Evolutionary conservation across 805 yeast genomes (phyloP).

Genomic region (Yarrowia sp.): DNA sequence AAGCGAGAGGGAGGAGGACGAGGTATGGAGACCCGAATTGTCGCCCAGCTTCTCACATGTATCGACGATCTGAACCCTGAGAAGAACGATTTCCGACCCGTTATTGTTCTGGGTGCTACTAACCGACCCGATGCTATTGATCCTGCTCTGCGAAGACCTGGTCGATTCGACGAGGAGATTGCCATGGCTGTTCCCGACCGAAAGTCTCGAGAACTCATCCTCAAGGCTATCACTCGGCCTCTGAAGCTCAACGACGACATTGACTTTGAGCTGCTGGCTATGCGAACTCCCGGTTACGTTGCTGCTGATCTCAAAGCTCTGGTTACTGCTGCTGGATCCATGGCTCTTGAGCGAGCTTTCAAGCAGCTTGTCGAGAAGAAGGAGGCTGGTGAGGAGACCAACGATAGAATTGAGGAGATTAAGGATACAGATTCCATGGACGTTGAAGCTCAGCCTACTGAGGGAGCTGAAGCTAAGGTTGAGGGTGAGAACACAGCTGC

Average conservation of each 20-base stretch:
- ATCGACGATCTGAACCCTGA: conserved; percentile 91
- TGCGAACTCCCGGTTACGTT: conserved; percentile 95
- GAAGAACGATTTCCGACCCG: conserved; percentile 91
- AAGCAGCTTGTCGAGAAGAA: conserved; percentile 53
- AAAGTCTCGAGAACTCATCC: conserved; percentile 73
- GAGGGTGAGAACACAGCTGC: not conserved
- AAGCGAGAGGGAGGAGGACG: conserved; percentile 97
- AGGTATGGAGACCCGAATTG: conserved; percentile 97
- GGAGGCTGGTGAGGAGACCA: conserved; percentile 41
- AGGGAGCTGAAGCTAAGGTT: not conserved
- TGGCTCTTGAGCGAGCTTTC: conserved; percentile 92
- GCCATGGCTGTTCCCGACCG: conserved; percentile 95
- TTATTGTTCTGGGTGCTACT: conserved; percentile 93
- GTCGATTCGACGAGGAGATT: conserved; percentile 94
- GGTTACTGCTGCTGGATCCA: conserved; percentile 92
- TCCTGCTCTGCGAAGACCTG: conserved; percentile 94
- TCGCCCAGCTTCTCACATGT: conserved; percentile 91
- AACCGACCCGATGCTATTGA: conserved; percentile 96
- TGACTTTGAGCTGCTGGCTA: conserved; percentile 77
- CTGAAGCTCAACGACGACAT: conserved; percentile 74
- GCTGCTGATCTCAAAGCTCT: conserved; percentile 97
- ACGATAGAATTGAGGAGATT: conserved; percentile 40
- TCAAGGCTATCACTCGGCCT: conserved; percentile 71
- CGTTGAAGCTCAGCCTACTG: conserved; percentile 45
- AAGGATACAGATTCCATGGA: conserved; percentile 49